A percentile compares a stretch with the other conserved stretches of the same genome.
Evolutionary conservation across 2,329 filamentous ascomycete genomes (phyloP).

Genomic region (Stagonosporopsis vannaccii): DNA sequence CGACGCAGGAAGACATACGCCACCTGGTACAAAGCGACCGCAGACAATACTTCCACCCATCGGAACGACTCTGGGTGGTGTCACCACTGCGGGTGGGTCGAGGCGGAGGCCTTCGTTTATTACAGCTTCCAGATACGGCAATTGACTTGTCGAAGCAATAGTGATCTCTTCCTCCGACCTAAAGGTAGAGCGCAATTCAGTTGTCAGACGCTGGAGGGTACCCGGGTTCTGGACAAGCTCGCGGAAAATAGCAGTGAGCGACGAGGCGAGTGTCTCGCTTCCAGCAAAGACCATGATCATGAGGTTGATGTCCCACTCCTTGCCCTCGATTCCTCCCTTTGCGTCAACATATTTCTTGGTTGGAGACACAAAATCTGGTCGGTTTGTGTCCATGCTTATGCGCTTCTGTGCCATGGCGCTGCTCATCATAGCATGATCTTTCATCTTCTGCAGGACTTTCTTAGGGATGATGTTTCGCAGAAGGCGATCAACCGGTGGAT

Average conservation of each 20-base stretch:
- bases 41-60: conserved; percentile 32
- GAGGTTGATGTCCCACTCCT: conserved; percentile 51
- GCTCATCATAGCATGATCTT: conserved; percentile 35
- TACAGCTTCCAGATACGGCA: conserved; percentile 42
- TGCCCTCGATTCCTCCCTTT: conserved; percentile 24
- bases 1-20: conserved; percentile 20
- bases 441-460: conserved; percentile 29
- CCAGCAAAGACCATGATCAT: conserved; percentile 52
- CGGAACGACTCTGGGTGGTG: conserved; percentile 32
- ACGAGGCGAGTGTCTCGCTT: conserved; percentile 53
- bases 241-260: conserved; percentile 47
- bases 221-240: conserved; percentile 42
- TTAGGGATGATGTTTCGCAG: conserved; percentile 36
- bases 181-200: conserved; percentile 37
- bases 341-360: conserved; percentile 32
- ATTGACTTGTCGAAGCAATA: conserved; percentile 22
- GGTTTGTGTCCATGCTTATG: conserved; percentile 24
- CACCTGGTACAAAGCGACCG: conserved; percentile 31
- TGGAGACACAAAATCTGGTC: conserved; percentile 40
- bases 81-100: conserved; percentile 28
- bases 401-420: conserved; percentile 33
- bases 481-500: conserved; percentile 33
- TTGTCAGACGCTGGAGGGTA: conserved; percentile 31
- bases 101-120: conserved; percentile 51
- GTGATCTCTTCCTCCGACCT: conserved; percentile 33